Evolutionary conservation across 129 eudicot genomes (phyloP), one percentile per base, ranked within the genome.

Genomic region (Arctium minus): DNA sequence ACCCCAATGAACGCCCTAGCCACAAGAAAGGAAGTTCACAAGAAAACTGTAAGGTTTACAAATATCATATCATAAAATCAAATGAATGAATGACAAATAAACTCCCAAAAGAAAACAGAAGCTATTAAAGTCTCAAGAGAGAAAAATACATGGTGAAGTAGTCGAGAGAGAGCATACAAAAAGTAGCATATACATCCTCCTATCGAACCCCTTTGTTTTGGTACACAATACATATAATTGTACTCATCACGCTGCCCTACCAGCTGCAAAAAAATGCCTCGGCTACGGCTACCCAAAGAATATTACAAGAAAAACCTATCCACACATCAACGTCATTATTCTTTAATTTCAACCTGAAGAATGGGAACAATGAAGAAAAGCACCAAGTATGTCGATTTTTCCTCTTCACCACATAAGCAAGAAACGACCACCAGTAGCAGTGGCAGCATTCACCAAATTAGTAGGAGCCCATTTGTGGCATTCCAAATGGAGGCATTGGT

Each of bases 401-500:
- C 79, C 86, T 30, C 74, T 60, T 75, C 75, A 32, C 37, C 73
- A 36, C 7, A 29, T 1, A 37, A 65, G 30, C 67, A 78, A 82
- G 78, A 75, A 69, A 73, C 76, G 12, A 76, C 80, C 44, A 46
- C 72, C 18, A 76, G 17, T 22, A 10, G 56, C 46, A 40, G 17
- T 22, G 13, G 56, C 46, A 40, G 17, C 17, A 56, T 56, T 76
- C 38, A 75, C 65, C 32, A 46, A 36, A 81, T 90, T 86, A 91
- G 81, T 93, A 93, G 37, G 86, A 71, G 9, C 93, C 94, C 97
- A 93, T 93, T 62, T 89, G 92, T 29, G 96, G 97, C 97, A 93
- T 93, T 70, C 97, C 97, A 74, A 75, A 93, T n/a, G 96, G 91
- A 30, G 94, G 93, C 97, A 92, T 92, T 56, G 97, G 94, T 3